phyloP scores from a whole-genome alignment of 352 stramenopile genomes.

The Globisporangium spinosum region DNA sequence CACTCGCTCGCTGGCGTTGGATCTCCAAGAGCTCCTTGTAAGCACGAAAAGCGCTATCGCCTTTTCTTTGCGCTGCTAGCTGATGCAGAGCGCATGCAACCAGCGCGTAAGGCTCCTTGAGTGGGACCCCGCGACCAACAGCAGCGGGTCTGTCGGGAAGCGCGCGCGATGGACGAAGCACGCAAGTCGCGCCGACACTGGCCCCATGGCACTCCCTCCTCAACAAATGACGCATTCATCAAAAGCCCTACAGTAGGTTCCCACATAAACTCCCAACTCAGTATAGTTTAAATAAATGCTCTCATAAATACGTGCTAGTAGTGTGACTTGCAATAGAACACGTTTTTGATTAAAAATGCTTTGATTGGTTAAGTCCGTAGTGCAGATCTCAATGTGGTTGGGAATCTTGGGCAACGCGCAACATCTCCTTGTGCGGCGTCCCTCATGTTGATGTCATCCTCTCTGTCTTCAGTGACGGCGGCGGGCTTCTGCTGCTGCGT shows the following conservation, averaged over 20 bases:
- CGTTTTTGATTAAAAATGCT: neutral
- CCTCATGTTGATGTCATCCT: neutral
- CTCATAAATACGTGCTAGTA: neutral
- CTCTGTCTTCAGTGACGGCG: neutral
- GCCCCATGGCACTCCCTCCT: neutral
- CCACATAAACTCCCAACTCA: neutral
- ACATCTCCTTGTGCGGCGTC: neutral
- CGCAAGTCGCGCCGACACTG: neutral
- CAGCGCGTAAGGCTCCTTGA: neutral
- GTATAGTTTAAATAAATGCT: too few species aligned
- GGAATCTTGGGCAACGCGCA: neutral
- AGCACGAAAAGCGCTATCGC: neutral
- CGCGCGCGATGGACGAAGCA: constrained; percentile 6
- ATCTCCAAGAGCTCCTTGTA: neutral
- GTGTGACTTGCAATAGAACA: neutral
- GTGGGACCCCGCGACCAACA: neutral
- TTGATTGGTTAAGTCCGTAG: neutral
- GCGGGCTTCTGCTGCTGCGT: neutral
- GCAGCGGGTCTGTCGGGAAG: neutral
- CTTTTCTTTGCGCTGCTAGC: neutral
- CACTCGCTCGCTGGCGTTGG: neutral
- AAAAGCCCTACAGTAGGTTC: neutral
- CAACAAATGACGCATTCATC: neutral
- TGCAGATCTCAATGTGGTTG: neutral
- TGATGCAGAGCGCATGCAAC: neutral